Base-by-base conservation (phyloP, 495 filamentous ascomycete species). In the Annulohypoxylon maeteangense region DNA sequence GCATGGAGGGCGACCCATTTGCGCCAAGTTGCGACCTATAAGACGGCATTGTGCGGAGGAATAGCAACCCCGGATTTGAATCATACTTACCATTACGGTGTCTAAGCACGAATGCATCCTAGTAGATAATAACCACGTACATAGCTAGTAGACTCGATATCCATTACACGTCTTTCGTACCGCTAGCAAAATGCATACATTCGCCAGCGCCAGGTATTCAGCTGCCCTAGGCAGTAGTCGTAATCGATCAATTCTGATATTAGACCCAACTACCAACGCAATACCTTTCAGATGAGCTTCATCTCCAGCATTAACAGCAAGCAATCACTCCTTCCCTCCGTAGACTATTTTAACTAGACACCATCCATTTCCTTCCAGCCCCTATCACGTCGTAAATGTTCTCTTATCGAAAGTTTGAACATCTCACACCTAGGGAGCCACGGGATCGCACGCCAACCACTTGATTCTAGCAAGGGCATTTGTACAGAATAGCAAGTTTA, bases 401-500 rank as follows among this genome's bases (percentile, higher is more conserved):
- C 55, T 25, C 40, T 57, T 27, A 25, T 57, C 51, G 16, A 16
- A 40, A 23, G n/a, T 44, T 44, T 31, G 20, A 51, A n/a, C 18
- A 38, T 1, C 40, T 6, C n/a, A 29, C 16, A 53, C 51, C 16
- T 29, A 3, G 14, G 1, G 42, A 22, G 62, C 53, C 50, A n/a
- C 27, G 7, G 20, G n/a, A 32, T 54, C 29, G 29, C 45, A 51
- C 18, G 27, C 14, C 27, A 16, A 5, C 25, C 53, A 31, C 14
- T 54, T 12, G 25, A 62, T 56, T 56, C 38, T 22, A 23, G 31
- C 5, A 34, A 22, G 34, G 31, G 45, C 53, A 59, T 14, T 54
- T 23, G 53, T 59, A 63, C 47, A 59, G 34, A 63, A 63, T 20
- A 57, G 32, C n/a, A 50, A 55, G 40, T 11, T 63, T 51, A n/a